phyloP scores from a whole-genome alignment of 2,329 filamentous ascomycete genomes.

The Trichoderma simmonsii region DNA sequence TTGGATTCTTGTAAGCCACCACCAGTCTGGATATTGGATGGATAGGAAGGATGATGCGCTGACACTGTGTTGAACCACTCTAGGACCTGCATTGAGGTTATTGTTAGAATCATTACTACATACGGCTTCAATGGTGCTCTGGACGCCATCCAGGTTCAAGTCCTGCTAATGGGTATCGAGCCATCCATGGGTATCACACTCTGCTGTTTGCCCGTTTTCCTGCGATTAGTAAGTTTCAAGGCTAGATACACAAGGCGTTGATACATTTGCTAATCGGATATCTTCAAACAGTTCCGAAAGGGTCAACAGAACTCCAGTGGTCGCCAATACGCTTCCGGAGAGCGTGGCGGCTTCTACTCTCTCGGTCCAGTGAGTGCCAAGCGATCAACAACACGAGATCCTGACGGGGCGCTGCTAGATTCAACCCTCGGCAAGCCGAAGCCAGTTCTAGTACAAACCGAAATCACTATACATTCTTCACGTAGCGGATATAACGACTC shows the following conservation, averaged over 20 bases:
- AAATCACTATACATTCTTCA: slow-evolving; percentile 10
- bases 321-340: not conserved
- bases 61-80: not conserved
- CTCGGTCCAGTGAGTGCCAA: slow-evolving; percentile 8
- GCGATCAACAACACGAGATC: slow-evolving; percentile 6
- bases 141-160: slow-evolving; percentile 6
- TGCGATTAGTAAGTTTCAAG: not conserved
- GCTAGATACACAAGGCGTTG: no score
- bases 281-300: not conserved
- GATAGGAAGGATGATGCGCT: not conserved
- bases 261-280: not conserved
- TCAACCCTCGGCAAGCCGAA: not conserved
- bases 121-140: not conserved
- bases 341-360: slow-evolving; percentile 4
- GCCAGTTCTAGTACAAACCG: slow-evolving; percentile 3
- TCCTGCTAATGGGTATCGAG: slow-evolving; percentile 5
- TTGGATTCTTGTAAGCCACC: not conserved
- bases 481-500: slow-evolving; percentile 11
- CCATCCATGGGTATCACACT: slow-evolving; percentile 12
- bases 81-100: slow-evolving; percentile 11
- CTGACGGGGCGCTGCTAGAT: slow-evolving; percentile 5
- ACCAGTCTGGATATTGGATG: not conserved
- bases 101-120: slow-evolving; percentile 8
- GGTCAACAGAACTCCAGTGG: not conserved
- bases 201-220: slow-evolving; percentile 5